Evolutionary conservation across 106 monocot species (phyloP).

Genomic region (Dendrobium officinale): DNA sequence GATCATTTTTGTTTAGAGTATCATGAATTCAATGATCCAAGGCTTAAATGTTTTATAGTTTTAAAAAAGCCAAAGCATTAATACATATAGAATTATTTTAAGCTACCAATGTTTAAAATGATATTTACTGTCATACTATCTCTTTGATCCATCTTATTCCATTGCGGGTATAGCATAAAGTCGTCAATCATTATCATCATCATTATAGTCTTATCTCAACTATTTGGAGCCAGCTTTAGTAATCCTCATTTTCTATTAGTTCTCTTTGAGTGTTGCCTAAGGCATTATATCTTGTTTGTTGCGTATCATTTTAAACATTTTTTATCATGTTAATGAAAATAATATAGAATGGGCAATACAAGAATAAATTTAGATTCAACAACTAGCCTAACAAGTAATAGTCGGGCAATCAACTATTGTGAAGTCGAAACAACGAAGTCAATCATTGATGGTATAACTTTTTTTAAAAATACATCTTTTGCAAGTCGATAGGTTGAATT

Average conservation of each 20-base stretch:
- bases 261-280: background rate
- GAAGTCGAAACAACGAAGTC: background rate
- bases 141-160: background rate
- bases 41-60: too few species aligned
- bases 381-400: background rate
- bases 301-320: background rate
- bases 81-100: too few species aligned
- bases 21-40: too few species aligned
- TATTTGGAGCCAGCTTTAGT: background rate
- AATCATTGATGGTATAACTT: too few species aligned
- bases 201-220: background rate
- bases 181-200: background rate
- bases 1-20: too few species aligned
- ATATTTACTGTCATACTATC: background rate
- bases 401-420: background rate
- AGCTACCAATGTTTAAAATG: too few species aligned
- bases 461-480: too few species aligned
- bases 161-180: background rate
- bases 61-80: too few species aligned
- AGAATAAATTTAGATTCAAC: background rate
- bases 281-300: background rate
- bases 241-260: background rate
- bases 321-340: background rate
- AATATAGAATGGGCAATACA: background rate
- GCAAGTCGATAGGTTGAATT: too few species aligned